A percentile compares a stretch with the other conserved stretches of the same genome.
phyloP scores from a whole-genome alignment of 805 yeast genomes.

The Saturnispora zaruensis region DNA sequence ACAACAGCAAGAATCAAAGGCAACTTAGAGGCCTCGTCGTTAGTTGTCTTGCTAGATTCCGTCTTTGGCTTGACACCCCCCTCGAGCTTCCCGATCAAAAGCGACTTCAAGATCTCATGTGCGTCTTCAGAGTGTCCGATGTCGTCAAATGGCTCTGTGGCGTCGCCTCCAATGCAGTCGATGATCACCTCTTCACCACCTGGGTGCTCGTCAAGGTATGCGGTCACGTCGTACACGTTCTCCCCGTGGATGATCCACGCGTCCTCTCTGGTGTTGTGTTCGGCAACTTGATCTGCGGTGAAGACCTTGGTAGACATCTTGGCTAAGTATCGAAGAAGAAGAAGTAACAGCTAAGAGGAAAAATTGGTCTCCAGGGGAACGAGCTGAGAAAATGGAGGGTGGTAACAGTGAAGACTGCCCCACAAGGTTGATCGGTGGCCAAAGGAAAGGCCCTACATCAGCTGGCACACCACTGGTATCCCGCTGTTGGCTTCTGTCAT shows the following conservation, averaged over 20 bases:
- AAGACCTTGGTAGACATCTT: slow-evolving; percentile 39
- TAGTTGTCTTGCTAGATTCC: slow-evolving; percentile 13
- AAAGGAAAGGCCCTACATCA: too few relatives aligned
- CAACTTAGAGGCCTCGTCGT: slow-evolving; percentile 21
- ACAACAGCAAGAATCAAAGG: slow-evolving; percentile 30
- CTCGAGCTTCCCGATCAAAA: slow-evolving; percentile 74
- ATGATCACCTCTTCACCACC: slow-evolving; percentile 61
- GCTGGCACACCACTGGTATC: too few relatives aligned
- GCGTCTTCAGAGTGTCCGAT: slow-evolving; percentile 99
- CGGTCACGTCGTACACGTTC: slow-evolving; percentile 68
- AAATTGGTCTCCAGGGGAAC: not conserved
- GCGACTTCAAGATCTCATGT: slow-evolving; percentile 56
- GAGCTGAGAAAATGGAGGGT: not conserved
- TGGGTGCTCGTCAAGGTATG: slow-evolving; percentile 73
- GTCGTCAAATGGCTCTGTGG: slow-evolving; percentile 67
- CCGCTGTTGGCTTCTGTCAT: too few relatives aligned
- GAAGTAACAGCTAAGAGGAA: not conserved
- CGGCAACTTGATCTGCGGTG: slow-evolving; percentile 59
- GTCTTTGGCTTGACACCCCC: slow-evolving; percentile 35
- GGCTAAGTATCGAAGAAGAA: not conserved
- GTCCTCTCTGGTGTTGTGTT: slow-evolving; percentile 68
- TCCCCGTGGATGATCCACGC: slow-evolving; percentile 81
- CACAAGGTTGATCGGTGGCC: too few relatives aligned
- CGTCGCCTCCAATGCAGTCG: slow-evolving; percentile 73
- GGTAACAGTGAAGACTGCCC: too few relatives aligned